A percentile compares a stretch with the other conserved stretches of the same genome.
Evolutionary conservation across 2,329 filamentous ascomycete species (phyloP).

Genomic region (Monosporascus sp.): DNA sequence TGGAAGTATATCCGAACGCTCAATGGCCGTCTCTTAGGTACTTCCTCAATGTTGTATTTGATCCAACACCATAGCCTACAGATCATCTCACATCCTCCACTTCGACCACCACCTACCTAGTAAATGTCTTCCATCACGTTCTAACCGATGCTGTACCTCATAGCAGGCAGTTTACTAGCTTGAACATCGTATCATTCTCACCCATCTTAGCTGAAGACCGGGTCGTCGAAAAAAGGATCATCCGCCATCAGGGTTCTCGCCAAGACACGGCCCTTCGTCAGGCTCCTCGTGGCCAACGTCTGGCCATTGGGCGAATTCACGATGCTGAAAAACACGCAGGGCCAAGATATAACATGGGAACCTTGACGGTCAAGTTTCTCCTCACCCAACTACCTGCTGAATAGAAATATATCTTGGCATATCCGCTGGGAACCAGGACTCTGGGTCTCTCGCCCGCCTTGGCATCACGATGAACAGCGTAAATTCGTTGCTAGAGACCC

Average conservation of each 20-base stretch:
- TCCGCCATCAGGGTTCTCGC: conserved; percentile 1
- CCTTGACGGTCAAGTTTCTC: conserved; percentile 2
- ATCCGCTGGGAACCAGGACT: background rate
- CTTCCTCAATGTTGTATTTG: no score
- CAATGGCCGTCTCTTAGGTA: no score
- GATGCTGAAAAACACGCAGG: background rate
- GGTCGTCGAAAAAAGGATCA: no score
- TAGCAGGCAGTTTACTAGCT: no score
- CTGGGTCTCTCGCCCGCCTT: background rate
- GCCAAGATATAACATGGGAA: background rate
- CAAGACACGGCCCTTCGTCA: background rate
- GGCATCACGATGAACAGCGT: background rate
- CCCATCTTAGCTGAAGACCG: no score
- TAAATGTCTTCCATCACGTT: no score
- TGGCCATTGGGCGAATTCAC: background rate
- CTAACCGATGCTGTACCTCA: no score
- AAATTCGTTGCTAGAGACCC: background rate
- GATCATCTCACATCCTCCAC: no score
- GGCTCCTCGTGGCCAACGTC: background rate
- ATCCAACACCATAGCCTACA: no score
- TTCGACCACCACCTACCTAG: no score
- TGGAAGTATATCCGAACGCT: no score
- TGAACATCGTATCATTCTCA: no score
- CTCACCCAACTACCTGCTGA: background rate
- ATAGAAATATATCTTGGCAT: background rate